phyloP scores from a whole-genome alignment of 768 basidiomycete genomes.

The Termitomyces bulborhizus region DNA sequence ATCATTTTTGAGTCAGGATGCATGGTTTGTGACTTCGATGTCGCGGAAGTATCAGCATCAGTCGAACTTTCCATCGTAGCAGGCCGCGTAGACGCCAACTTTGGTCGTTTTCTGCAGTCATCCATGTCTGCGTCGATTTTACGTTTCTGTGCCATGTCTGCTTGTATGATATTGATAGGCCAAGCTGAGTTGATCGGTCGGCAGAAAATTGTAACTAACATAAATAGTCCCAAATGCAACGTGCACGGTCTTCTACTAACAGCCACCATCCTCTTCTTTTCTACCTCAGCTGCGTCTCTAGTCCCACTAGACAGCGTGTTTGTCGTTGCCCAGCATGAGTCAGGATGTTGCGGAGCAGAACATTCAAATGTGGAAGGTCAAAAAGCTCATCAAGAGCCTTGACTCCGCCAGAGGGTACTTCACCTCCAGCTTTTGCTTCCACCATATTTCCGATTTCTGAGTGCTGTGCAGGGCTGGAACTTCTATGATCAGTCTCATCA shows the following conservation, averaged over 20 bases:
- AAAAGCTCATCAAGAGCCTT: conserved; percentile 98
- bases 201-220: conserved; percentile 11
- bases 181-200: conserved; percentile 6
- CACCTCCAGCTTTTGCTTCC: not conserved
- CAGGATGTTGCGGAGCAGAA: conserved; percentile 88
- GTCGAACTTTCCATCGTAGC: not conserved
- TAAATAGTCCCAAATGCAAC: conserved; percentile 19
- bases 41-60: not conserved
- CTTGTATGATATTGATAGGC: conserved; percentile 4
- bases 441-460: conserved; percentile 19
- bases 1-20: too few relatives aligned
- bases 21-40: not conserved
- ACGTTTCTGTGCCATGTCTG: conserved; percentile 27
- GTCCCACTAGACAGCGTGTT: conserved; percentile 24
- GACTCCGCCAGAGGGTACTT: conserved; percentile 84
- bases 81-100: conserved; percentile 16
- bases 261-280: conserved; percentile 11
- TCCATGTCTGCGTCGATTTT: conserved; percentile 24
- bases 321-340: conserved; percentile 56
- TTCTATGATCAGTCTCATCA: conserved; percentile 97
- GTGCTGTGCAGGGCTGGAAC: conserved; percentile 70
- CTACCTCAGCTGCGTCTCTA: conserved; percentile 20
- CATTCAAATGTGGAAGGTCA: conserved; percentile 97
- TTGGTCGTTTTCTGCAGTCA: conserved; percentile 26
- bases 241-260: conserved; percentile 17